These are phyloP conservation scores for Paracoccidioides lutzii DNA, from an alignment of 2,329 filamentous ascomycete genomes.

Conservation along the genomic window DNA sequence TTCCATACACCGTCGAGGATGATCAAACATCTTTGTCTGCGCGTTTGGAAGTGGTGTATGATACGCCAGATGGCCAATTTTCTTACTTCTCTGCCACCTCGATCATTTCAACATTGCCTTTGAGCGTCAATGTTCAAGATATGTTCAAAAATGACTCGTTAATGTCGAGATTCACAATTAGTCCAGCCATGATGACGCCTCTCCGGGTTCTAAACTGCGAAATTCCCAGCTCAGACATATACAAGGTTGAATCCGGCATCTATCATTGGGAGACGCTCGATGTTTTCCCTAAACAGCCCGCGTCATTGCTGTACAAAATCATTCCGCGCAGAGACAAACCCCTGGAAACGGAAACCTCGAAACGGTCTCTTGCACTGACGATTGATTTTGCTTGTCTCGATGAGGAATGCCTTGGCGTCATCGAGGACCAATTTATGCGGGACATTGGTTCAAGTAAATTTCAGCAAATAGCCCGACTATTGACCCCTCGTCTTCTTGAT, in stretches of 20 bases:
- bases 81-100: conserved; percentile 49
- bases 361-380: conserved; percentile 42
- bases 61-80: conserved; percentile 53
- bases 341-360: conserved; percentile 19
- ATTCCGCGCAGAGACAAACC: conserved; percentile 19
- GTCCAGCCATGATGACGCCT: conserved; percentile 62
- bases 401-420: conserved; percentile 49
- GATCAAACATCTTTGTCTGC: conserved; percentile 58
- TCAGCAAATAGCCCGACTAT: conserved; percentile 35
- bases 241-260: conserved; percentile 41
- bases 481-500: conserved; percentile 39
- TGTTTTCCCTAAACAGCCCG: conserved; percentile 70
- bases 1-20: conserved; percentile 78
- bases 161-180: conserved; percentile 84
- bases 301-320: conserved; percentile 69
- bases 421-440: conserved; percentile 34
- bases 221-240: conserved; percentile 55
- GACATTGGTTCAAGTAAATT: conserved; percentile 38
- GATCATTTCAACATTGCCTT: conserved; percentile 60
- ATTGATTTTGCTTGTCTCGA: conserved; percentile 66
- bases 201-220: conserved; percentile 59
- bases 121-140: conserved; percentile 94
- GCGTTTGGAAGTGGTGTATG: conserved; percentile 63
- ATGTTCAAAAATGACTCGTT: conserved; percentile 73
- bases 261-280: conserved; percentile 37